phyloP scores from a whole-genome alignment of 148 eudicot species.

The Limonium bicolor region DNA sequence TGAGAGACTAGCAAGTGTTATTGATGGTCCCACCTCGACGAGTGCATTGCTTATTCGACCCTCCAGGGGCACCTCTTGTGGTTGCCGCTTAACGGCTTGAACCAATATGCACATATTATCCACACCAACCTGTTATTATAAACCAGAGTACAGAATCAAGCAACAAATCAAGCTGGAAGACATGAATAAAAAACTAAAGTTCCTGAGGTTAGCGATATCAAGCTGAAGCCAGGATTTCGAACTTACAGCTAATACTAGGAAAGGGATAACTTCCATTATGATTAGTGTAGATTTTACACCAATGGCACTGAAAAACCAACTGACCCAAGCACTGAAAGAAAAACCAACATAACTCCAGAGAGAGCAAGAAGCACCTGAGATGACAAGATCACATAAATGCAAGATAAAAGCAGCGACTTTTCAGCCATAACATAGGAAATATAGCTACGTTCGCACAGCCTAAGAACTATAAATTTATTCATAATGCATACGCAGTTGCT shows the following conservation, averaged over 20 bases:
- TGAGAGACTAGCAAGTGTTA: constrained; percentile 86
- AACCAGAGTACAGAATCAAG: background rate
- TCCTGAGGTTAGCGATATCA: background rate
- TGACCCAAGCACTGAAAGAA: constrained; percentile 96
- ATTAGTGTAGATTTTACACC: constrained; percentile 98
- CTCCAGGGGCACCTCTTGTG: constrained; percentile 65
- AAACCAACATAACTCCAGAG: constrained; percentile 84
- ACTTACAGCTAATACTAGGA: constrained; percentile 97
- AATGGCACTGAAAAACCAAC: constrained; percentile 98
- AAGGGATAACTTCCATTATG: constrained; percentile 99
- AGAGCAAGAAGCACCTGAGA: constrained; percentile 85
- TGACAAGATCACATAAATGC: constrained; percentile 1
- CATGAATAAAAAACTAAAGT: background rate
- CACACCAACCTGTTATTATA: constrained; percentile 73
- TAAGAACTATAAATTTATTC: too few relatives aligned
- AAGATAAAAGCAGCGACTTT: too few relatives aligned
- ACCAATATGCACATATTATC: constrained; percentile 99
- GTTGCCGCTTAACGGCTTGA: constrained; percentile 89
- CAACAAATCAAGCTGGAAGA: background rate
- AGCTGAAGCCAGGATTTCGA: constrained; percentile 3
- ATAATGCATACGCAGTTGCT: too few relatives aligned
- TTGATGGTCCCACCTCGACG: constrained; percentile 98
- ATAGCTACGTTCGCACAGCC: background rate
- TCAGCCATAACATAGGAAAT: too few relatives aligned
- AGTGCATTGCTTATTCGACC: constrained; percentile 89